Percentiles rank a stretch among this genome's conserved stretches.
Conservation (phyloP, 768 basidiomycete species). For the Polyporus arcularius region DNA sequence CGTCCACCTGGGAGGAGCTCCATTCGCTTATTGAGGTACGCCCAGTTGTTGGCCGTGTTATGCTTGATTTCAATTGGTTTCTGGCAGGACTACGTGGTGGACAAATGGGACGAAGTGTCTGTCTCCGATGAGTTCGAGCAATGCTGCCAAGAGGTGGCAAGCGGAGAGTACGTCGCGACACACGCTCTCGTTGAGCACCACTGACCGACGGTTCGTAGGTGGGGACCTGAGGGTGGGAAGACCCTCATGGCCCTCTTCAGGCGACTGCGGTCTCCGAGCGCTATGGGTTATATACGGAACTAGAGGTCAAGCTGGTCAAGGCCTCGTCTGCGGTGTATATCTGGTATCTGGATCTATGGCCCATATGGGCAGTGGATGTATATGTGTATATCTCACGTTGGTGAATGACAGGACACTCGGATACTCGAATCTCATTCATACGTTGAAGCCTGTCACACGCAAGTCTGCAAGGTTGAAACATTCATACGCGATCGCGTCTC, state of each 20-base stretch:
- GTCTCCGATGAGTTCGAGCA: conserved; percentile 63
- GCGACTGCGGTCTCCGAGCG: conserved; percentile 59
- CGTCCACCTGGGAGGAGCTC: conserved; percentile 65
- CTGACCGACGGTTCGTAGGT: conserved; percentile 39
- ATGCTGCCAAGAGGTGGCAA: conserved; percentile 71
- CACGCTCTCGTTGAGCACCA: background rate
- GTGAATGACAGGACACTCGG: no score
- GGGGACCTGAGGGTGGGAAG: conserved; percentile 72
- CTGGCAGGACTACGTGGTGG: conserved; percentile 67
- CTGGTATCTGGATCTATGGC: background rate
- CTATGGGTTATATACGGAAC: conserved; percentile 24
- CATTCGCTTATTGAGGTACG: conserved; percentile 60
- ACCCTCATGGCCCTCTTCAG: conserved; percentile 68
- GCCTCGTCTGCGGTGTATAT: background rate
- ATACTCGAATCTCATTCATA: no score
- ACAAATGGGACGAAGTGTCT: conserved; percentile 75
- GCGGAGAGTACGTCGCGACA: conserved; percentile 60
- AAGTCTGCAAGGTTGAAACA: no score
- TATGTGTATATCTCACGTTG: background rate
- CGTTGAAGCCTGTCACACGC: no score
- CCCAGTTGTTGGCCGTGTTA: conserved; percentile 16
- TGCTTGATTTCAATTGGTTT: conserved; percentile 11
- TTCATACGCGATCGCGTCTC: no score
- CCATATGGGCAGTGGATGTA: no score
- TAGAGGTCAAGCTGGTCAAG: background rate